phyloP scores from a whole-genome alignment of 1,139 yeast species.

The Geotrichum restrictum region DNA sequence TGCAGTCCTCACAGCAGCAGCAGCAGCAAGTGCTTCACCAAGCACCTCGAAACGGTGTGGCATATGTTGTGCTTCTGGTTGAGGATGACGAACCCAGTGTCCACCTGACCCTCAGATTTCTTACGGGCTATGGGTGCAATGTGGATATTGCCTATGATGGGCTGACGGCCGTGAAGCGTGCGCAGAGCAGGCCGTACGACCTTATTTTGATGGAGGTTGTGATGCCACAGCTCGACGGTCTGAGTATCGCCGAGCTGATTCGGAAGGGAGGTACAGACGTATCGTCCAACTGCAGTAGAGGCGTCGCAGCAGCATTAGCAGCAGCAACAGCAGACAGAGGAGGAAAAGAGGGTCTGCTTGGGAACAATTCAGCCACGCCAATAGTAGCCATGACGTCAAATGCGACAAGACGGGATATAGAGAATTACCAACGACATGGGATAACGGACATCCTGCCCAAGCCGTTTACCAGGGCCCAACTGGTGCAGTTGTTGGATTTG shows the following conservation, averaged over 20 bases:
- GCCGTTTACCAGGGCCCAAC: conserved; percentile 84
- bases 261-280: conserved; percentile 60
- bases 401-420: conserved; percentile 21
- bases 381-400: conserved; percentile 94
- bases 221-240: conserved; percentile 93
- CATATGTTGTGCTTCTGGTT: conserved; percentile 55
- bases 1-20: neutral
- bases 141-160: conserved; percentile 94
- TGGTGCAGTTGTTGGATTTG: conserved; percentile 68
- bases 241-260: conserved; percentile 83
- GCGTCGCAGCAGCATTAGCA: too few species aligned
- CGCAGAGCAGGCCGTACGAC: conserved; percentile 64
- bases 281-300: too few species aligned
- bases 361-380: conserved; percentile 57
- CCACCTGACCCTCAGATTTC: conserved; percentile 49
- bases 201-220: conserved; percentile 89
- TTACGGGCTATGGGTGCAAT: conserved; percentile 84
- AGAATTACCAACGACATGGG: conserved; percentile 68
- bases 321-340: neutral
- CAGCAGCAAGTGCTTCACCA: neutral
- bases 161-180: conserved; percentile 74
- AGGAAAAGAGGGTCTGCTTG: neutral
- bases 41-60: neutral
- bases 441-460: conserved; percentile 89
- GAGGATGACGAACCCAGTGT: conserved; percentile 86